A percentile compares a stretch with the other conserved stretches of the same genome.
Conservation (phyloP, 345 rosid genomes). For the Rhizophora mangle region DNA sequence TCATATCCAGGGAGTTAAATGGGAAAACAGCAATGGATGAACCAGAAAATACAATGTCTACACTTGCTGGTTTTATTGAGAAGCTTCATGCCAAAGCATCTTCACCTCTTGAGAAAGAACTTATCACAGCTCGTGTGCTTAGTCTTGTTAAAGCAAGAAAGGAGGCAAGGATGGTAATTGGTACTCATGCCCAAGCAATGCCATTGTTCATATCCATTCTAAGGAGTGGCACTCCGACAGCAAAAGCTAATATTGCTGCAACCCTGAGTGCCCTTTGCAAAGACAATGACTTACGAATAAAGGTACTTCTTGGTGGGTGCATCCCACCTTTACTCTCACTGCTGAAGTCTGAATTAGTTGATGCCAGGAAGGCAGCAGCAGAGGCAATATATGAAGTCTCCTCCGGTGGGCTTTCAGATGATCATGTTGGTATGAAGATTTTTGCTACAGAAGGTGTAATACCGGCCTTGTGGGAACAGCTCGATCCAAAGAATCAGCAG, state of each 20-base stretch:
- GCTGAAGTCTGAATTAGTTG: conserved; percentile 66
- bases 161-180: conserved; percentile 69
- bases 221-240: conserved; percentile 59
- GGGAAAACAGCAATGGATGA: conserved; percentile 46
- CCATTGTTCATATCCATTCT: conserved; percentile 78
- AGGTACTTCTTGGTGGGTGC: conserved; percentile 88
- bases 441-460: conserved; percentile 86
- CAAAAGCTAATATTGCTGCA: conserved; percentile 74
- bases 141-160: conserved; percentile 63
- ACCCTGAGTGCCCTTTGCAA: conserved; percentile 61
- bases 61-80: conserved; percentile 68
- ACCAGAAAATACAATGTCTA: conserved; percentile 52
- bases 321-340: conserved; percentile 79
- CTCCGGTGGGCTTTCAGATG: conserved; percentile 70
- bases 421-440: conserved; percentile 77
- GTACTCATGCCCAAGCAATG: conserved; percentile 76
- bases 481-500: conserved; percentile 53
- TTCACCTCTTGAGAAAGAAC: conserved; percentile 71
- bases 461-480: conserved; percentile 74
- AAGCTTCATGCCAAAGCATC: conserved; percentile 65
- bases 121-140: conserved; percentile 64
- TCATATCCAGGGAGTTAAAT: conserved; percentile 47
- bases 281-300: conserved; percentile 69
- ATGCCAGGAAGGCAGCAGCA: conserved; percentile 73
- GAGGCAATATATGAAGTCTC: conserved; percentile 86